phyloP scores from a whole-genome alignment of 257 asterid species.

The Nicotiana tomentosiformis region DNA sequence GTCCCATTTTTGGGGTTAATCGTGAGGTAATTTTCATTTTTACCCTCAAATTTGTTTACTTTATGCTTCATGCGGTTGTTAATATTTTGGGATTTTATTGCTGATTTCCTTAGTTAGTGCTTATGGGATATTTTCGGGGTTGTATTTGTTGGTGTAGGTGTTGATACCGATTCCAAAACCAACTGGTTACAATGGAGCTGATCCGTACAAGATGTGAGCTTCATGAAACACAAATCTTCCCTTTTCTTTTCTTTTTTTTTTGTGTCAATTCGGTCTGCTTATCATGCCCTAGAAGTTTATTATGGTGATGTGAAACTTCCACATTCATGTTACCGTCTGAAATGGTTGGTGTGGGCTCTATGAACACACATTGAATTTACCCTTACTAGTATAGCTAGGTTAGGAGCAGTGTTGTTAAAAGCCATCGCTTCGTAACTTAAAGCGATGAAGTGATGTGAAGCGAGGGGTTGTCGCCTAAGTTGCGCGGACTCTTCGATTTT shows the following conservation, averaged over 20 bases:
- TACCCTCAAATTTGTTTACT: not conserved
- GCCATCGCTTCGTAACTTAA: no score
- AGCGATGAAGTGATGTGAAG: no score
- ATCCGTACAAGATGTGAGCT: constrained; percentile 84
- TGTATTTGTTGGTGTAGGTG: constrained; percentile 34
- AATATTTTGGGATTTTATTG: not conserved
- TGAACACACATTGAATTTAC: no score
- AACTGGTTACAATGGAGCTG: constrained; percentile 90
- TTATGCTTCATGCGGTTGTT: not conserved
- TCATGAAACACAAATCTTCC: constrained; percentile 9
- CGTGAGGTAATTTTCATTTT: constrained; percentile 63
- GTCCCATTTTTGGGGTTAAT: constrained; percentile 83
- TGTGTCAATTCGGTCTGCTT: not conserved
- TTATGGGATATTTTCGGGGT: not conserved
- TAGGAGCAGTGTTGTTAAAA: no score
- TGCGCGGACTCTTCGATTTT: no score
- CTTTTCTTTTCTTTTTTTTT: not conserved
- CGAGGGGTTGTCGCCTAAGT: no score
- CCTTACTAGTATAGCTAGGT: no score
- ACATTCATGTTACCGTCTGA: no score
- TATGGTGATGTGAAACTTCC: not conserved
- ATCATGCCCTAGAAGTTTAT: not conserved
- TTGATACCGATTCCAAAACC: constrained; percentile 90
- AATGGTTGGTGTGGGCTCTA: no score
- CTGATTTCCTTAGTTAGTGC: not conserved